Percentiles rank a stretch among this genome's conserved stretches.
Evolutionary conservation across 116 monocot genomes (phyloP).

Genomic region (Cymodocea nodosa): DNA sequence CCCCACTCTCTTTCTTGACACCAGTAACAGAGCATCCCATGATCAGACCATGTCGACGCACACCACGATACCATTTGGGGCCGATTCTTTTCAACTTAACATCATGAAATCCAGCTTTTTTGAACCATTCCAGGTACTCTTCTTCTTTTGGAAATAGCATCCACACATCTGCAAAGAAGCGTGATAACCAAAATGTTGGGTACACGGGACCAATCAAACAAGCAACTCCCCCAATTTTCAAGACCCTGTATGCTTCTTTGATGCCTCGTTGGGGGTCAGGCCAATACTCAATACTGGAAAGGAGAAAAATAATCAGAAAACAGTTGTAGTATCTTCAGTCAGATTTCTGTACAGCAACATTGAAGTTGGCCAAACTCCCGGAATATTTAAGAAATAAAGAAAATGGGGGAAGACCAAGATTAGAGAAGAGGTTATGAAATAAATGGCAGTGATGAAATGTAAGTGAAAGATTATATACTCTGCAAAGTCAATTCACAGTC

Average conservation of each 20-base stretch:
- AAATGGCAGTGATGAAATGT: too few species aligned
- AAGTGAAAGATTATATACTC: too few species aligned
- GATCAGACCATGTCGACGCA: slow-evolving; percentile 83
- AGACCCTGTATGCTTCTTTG: slow-evolving; percentile 82
- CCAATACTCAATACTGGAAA: slow-evolving; percentile 92
- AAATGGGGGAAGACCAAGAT: too few species aligned
- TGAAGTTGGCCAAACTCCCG: too few species aligned
- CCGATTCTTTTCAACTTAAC: slow-evolving; percentile 89
- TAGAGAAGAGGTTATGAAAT: too few species aligned
- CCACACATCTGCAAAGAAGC: slow-evolving; percentile 97
- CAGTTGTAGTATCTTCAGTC: not conserved
- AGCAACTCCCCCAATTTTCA: slow-evolving; percentile 76
- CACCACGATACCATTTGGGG: slow-evolving; percentile 97
- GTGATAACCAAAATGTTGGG: slow-evolving; percentile 94
- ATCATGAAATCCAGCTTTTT: slow-evolving; percentile 87
- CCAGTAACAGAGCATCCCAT: slow-evolving; percentile 99
- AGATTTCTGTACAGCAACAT: too few species aligned
- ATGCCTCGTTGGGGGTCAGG: slow-evolving; percentile 98
- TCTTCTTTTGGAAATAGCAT: slow-evolving; percentile 98
- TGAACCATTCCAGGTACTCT: slow-evolving; percentile 96
- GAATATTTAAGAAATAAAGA: too few species aligned
- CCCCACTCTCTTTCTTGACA: slow-evolving; percentile 65
- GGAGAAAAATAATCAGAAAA: not conserved
- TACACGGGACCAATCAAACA: slow-evolving; percentile 93
- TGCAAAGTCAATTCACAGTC: too few species aligned